Conservation (phyloP, 148 eudicot genomes). For the Diospyros lotus region DNA sequence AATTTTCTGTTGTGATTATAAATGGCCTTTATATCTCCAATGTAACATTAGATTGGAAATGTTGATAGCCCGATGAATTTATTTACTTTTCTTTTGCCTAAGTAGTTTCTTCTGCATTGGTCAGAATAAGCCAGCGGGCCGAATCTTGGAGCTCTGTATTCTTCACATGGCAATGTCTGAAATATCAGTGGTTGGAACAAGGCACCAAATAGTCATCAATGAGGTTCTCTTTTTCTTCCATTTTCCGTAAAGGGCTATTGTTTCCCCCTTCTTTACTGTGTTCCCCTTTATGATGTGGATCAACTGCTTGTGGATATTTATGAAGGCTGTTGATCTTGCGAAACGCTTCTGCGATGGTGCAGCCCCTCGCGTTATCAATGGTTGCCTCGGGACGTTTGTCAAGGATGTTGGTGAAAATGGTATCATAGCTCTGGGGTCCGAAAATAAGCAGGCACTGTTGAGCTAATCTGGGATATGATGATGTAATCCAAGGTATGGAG, state of each 20-base stretch:
- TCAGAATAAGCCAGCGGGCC: conserved; percentile 64
- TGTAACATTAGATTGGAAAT: neutral
- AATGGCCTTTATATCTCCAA: neutral
- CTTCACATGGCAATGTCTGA: conserved; percentile 94
- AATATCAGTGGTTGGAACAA: conserved; percentile 66
- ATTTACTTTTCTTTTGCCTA: too few relatives aligned
- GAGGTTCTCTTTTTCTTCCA: conserved; percentile 46
- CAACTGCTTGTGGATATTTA: neutral
- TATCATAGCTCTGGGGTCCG: neutral
- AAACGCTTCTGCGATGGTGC: conserved; percentile 91
- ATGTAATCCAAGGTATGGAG: too few relatives aligned
- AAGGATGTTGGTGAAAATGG: conserved; percentile 31
- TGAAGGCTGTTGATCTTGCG: conserved; percentile 91
- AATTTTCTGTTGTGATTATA: too few relatives aligned
- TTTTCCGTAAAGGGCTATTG: neutral
- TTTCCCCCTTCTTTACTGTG: neutral
- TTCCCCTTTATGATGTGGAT: neutral
- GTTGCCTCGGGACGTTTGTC: conserved; percentile 79
- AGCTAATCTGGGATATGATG: neutral
- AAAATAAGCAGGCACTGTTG: conserved; percentile 6
- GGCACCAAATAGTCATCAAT: conserved; percentile 79
- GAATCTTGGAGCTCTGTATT: conserved; percentile 78
- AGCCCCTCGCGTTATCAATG: conserved; percentile 80
- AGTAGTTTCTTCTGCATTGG: neutral
- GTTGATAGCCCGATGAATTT: neutral